Conservation (phyloP, 495 filamentous ascomycete genomes). For the Aspergillus baeticus region DNA sequence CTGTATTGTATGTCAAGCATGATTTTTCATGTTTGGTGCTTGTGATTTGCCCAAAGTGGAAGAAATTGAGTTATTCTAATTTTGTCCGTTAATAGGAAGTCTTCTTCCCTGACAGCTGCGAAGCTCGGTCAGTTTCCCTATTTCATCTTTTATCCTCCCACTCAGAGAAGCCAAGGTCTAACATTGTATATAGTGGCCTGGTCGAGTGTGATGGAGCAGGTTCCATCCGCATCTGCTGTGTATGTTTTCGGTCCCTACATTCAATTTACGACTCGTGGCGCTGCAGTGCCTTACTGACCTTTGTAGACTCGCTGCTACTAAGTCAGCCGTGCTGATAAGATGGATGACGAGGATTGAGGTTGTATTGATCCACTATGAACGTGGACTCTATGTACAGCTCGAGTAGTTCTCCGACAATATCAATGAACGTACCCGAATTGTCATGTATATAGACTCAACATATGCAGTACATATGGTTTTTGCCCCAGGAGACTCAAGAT, state of each 20-base stretch:
- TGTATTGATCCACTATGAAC: too few species aligned
- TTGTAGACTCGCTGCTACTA: constrained; percentile 2
- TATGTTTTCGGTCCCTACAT: background rate
- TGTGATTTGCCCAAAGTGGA: too few species aligned
- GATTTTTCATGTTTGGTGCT: too few species aligned
- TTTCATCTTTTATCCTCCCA: background rate
- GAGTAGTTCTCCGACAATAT: too few species aligned
- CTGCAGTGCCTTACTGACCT: background rate
- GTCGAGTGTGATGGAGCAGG: constrained; percentile 12
- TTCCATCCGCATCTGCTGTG: constrained; percentile 9
- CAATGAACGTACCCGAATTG: too few species aligned
- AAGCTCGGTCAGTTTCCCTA: background rate
- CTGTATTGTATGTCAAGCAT: constrained; percentile 13
- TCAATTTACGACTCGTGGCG: background rate
- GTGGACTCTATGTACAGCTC: too few species aligned
- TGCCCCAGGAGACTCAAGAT: too few species aligned
- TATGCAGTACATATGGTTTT: too few species aligned
- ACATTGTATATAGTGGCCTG: constrained; percentile 7
- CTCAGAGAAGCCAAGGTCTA: too few species aligned
- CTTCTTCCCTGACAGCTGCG: constrained; percentile 5
- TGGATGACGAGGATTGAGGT: too few species aligned
- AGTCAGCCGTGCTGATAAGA: too few species aligned
- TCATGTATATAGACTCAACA: too few species aligned
- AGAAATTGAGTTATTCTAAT: background rate
- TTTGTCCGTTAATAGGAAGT: background rate